Conservation (phyloP, 2,329 filamentous ascomycete genomes). For the Cladosporium cucumerinum region DNA sequence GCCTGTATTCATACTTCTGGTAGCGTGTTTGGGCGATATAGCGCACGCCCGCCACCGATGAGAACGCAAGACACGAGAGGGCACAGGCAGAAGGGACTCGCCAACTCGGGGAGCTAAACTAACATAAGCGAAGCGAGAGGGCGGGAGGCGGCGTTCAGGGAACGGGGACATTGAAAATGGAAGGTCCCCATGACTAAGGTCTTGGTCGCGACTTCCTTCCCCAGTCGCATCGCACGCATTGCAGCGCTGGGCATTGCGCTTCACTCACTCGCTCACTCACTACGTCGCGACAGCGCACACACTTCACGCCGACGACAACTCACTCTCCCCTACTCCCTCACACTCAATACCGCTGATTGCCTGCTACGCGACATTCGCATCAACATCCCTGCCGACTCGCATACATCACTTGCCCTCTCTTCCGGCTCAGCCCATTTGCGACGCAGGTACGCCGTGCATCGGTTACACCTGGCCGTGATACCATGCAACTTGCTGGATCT, state of each 20-base stretch:
- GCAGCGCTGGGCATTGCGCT: background rate
- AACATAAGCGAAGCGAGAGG: background rate
- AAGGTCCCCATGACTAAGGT: background rate
- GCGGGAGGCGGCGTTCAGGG: background rate
- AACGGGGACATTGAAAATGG: background rate
- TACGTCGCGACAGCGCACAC: background rate
- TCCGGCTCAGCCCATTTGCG: background rate
- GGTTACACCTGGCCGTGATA: constrained; percentile 9
- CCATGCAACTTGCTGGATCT: constrained; percentile 10
- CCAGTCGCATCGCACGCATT: background rate
- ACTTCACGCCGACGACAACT: background rate
- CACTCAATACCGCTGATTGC: background rate
- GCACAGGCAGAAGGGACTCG: background rate
- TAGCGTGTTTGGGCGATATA: background rate
- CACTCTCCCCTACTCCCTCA: background rate
- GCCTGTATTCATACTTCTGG: background rate
- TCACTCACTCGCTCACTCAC: background rate
- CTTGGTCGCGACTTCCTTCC: background rate
- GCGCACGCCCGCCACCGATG: background rate
- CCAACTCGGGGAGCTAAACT: background rate
- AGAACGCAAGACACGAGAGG: background rate
- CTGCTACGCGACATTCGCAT: background rate
- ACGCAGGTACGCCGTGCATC: constrained; percentile 13
- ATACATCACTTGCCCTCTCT: background rate
- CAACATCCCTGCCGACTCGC: background rate